Evolutionary conservation across 208 protist species (phyloP).

Genomic region (Entamoeba invadens): DNA sequence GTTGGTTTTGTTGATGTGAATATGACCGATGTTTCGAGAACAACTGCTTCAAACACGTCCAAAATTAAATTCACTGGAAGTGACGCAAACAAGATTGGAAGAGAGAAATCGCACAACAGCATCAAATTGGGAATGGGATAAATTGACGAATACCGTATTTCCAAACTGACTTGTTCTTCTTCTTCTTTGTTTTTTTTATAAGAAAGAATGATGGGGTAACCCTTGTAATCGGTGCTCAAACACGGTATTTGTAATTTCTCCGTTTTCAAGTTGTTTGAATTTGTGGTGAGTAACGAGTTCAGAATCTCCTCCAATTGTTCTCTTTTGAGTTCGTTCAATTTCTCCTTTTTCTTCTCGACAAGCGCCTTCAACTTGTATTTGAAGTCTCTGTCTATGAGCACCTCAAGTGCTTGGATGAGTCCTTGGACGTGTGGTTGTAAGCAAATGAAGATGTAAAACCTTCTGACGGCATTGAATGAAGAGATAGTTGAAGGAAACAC

Average conservation of each 20-base stretch:
- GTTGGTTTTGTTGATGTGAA: background rate
- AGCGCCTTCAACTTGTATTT: background rate
- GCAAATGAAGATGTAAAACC: background rate
- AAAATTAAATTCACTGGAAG: background rate
- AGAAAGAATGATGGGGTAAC: background rate
- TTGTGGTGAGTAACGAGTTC: background rate
- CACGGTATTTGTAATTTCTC: background rate
- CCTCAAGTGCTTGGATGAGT: background rate
- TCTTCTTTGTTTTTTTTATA: background rate
- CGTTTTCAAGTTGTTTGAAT: background rate
- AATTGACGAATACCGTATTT: background rate
- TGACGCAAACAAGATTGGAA: background rate
- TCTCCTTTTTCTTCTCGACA: background rate
- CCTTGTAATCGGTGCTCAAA: background rate
- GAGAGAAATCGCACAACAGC: background rate
- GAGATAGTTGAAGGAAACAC: background rate
- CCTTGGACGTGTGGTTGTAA: background rate
- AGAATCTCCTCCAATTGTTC: background rate
- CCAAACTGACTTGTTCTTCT: background rate
- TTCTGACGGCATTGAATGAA: background rate
- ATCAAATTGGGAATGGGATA: background rate
- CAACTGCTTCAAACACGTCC: background rate
- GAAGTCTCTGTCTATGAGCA: background rate
- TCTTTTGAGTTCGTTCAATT: background rate
- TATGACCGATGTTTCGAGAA: background rate